These are phyloP conservation scores for Lasiosphaeriaceae sp. DNA, from an alignment of 495 filamentous ascomycete genomes.

Conservation along the genomic window DNA sequence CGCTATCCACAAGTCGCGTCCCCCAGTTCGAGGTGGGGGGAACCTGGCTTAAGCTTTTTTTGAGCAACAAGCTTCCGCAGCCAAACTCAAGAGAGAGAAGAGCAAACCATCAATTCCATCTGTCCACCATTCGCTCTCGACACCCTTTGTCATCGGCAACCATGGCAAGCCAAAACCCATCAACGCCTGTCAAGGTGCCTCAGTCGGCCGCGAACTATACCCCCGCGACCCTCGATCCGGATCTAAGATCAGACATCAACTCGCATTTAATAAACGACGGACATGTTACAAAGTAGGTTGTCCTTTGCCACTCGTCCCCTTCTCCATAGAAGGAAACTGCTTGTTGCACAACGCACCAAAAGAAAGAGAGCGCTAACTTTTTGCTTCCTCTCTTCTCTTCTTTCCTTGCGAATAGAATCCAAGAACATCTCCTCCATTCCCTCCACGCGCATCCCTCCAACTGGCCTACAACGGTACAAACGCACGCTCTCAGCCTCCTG, in stretches of 20 bases:
- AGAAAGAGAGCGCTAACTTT: too few relatives aligned
- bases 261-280: constrained; percentile 43
- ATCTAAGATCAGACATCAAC: constrained; percentile 53
- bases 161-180: constrained; percentile 40
- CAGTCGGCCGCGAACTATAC: constrained; percentile 47
- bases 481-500: constrained; percentile 49
- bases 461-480: constrained; percentile 51
- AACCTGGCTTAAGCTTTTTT: not conserved
- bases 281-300: constrained; percentile 43
- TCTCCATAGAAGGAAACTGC: too few relatives aligned
- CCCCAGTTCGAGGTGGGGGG: too few relatives aligned
- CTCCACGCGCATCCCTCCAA: constrained; percentile 48
- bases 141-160: not conserved
- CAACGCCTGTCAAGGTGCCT: constrained; percentile 51
- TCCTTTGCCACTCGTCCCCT: not conserved
- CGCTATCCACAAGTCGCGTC: too few relatives aligned
- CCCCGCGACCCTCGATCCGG: constrained; percentile 46
- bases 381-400: not conserved
- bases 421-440: constrained; percentile 52
- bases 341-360: too few relatives aligned
- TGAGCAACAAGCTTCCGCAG: not conserved
- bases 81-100: not conserved
- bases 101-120: too few relatives aligned
- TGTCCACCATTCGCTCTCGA: too few relatives aligned
- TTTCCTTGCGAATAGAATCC: constrained; percentile 42